Conservation (phyloP, 345 rosid genomes). For the Fremontodendron californicum region DNA sequence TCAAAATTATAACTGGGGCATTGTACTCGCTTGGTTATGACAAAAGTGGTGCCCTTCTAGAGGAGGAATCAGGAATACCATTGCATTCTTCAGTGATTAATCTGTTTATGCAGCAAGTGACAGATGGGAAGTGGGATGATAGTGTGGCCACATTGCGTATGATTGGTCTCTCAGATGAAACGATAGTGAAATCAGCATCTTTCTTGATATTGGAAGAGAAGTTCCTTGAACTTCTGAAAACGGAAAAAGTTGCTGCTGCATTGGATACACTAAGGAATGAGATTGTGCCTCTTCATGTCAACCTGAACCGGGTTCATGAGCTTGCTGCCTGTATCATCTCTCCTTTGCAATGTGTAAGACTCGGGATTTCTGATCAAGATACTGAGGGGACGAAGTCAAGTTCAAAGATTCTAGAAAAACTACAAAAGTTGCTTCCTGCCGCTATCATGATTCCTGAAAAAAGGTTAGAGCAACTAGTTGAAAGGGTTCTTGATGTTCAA, state of each 20-base stretch:
- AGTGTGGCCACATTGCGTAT: conserved; percentile 47
- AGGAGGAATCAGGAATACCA: conserved; percentile 66
- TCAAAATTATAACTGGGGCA: conserved; percentile 55
- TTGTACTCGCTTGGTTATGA: conserved; percentile 70
- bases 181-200: conserved; percentile 50
- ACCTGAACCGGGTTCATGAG: conserved; percentile 45
- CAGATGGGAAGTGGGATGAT: conserved; percentile 63
- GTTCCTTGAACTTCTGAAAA: conserved; percentile 49
- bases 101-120: conserved; percentile 50
- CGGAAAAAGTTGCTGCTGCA: conserved; percentile 44
- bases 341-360: conserved; percentile 25
- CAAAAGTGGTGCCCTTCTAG: conserved; percentile 54
- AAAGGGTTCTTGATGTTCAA: conserved; percentile 56
- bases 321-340: conserved; percentile 51
- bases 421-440: conserved; percentile 65
- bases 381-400: conserved; percentile 34
- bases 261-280: conserved; percentile 55
- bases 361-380: conserved; percentile 27
- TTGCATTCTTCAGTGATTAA: conserved; percentile 46
- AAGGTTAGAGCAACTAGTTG: conserved; percentile 70
- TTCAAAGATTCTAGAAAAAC: conserved; percentile 47
- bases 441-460: conserved; percentile 56
- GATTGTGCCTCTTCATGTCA: conserved; percentile 55
- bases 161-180: conserved; percentile 55
- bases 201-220: conserved; percentile 66